Evolutionary conservation across 2,329 filamentous ascomycete genomes (phyloP).

Genomic region (Phoma herbarum): DNA sequence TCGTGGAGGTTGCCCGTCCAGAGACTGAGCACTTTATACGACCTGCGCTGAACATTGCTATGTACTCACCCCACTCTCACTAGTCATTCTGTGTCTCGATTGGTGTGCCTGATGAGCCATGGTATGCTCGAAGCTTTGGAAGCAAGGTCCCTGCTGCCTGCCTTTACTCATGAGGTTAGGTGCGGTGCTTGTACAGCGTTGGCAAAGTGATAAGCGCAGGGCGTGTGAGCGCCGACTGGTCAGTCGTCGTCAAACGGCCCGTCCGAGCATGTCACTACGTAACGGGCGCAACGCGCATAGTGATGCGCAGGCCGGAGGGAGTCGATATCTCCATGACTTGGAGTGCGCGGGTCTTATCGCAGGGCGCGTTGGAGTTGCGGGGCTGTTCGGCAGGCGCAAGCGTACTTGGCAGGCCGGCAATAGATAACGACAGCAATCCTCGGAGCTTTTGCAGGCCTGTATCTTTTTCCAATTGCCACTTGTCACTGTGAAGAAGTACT

Average conservation of each 20-base stretch:
- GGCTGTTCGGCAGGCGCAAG: slow-evolving; percentile 9
- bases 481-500: slow-evolving; percentile 4
- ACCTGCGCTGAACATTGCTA: background rate
- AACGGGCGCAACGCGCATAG: slow-evolving; percentile 16
- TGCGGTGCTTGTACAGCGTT: background rate
- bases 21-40: slow-evolving; percentile 2
- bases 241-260: slow-evolving; percentile 2
- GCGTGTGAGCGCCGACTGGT: slow-evolving; percentile 10
- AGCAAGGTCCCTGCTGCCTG: slow-evolving; percentile 4
- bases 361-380: slow-evolving; percentile 10
- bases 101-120: background rate
- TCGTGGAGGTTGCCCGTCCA: background rate
- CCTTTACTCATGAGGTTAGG: slow-evolving; percentile 1
- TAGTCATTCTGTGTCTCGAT: background rate
- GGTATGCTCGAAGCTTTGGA: slow-evolving; percentile 1
- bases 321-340: slow-evolving; percentile 13
- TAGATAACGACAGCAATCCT: background rate
- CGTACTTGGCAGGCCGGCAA: slow-evolving; percentile 7
- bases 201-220: slow-evolving; percentile 17
- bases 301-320: slow-evolving; percentile 3
- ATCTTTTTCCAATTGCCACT: slow-evolving; percentile 4
- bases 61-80: background rate
- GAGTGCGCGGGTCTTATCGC: slow-evolving; percentile 18
- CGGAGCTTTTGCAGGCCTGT: background rate
- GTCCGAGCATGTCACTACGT: slow-evolving; percentile 20